Base-by-base conservation (phyloP, 352 stramenopile species). In the Phytophthora rubi region DNA sequence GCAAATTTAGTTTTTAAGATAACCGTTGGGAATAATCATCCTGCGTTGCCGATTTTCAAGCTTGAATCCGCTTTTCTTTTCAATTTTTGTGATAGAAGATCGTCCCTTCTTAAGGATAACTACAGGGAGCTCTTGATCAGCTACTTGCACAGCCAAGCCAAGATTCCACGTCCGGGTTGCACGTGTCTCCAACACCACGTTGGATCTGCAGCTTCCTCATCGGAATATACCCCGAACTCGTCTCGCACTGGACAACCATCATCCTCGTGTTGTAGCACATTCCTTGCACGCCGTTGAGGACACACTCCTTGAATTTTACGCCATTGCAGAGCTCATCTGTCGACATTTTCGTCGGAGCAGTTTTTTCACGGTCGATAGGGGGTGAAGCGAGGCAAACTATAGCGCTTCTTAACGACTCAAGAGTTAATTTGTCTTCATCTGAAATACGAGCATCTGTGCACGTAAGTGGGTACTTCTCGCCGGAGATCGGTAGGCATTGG, bases 191-290 rank as follows among this genome's bases (percentile, higher is more conserved):
- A 30, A 80, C 65, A 7, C 68, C 53, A 7, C 56, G 65, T 35
- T 65, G 45, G 52, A 84, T 84, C 49, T 84, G 60, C 35, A 79
- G 53, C 33, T 70, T 56, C 10, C 76, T 70, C 73, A 79, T 80
- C 6, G 26, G 39, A 10, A 75, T 73, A 37, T 79, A 80, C 1
- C 57, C 52, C 7, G 61, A 21, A 6, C 59, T 35, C 5, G 71
- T 73, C 16, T 76, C 63, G 52, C 79, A 86, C 18, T 71, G 64
- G 42, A 85, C 70, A 6, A 85, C 69, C 64, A 74, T 71, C 77
- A 87, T 80, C 28, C 75, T 76, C 21, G 66, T 73, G 63, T 82
- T 87, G 42, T 75, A 82, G 59, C 77, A 85, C 33, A 87, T 80
- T 5, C 77, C 79, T 26, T 73, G 58, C 1, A 58, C 35, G 10